Evolutionary conservation across 2,329 filamentous ascomycete genomes (phyloP), one percentile per base, ranked within the genome.

Genomic region (Penicillium palitans): DNA sequence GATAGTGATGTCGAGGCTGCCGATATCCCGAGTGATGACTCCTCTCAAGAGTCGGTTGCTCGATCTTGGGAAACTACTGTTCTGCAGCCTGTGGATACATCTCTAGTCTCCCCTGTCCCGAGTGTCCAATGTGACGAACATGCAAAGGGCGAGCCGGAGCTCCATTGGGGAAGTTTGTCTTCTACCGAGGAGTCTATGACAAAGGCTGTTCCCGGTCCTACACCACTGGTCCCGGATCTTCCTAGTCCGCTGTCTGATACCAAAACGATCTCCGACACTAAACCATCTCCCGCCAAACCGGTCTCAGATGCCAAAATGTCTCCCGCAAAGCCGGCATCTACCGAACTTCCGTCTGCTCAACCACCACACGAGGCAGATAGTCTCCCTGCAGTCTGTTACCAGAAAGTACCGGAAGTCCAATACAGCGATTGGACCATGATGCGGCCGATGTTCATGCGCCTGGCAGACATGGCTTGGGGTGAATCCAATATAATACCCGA

Each of bases 1-100:
- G 75, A 78, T 29, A 73, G 73, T 37, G 68, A 72, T 49, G 53
- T 66, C 6, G 68, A 57, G 9, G 45, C 47, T 12, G 31, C 29
- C 3, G 46, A 50, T 6, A 5, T 27, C 2, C 46, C 46, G 2
- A 55, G 50, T 33, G 47, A 59, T 35, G 47, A 57, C 37, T 52
- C 46, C 6, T 57, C 49, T 7, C 31, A 59, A 4, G 44, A 35
- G 13, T 54, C 50, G 6, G 19, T 37, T 37, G 21, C 50, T 17
- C 29, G n/a, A n/a, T 37, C 42, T 24, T 54, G 42, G 29, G 55
- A 54, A n/a, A 29, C 37, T 10, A 29, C 13, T n/a, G n/a, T 27
- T 12, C 37, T 35, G 19, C 42, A 48, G 19, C 8, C 42, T 21
- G 37, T 6, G 19, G 21, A 42, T 5, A 29, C 19, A 5, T 42